Base-by-base conservation (phyloP, 345 rosid species). In the Melastoma malabathricum region DNA sequence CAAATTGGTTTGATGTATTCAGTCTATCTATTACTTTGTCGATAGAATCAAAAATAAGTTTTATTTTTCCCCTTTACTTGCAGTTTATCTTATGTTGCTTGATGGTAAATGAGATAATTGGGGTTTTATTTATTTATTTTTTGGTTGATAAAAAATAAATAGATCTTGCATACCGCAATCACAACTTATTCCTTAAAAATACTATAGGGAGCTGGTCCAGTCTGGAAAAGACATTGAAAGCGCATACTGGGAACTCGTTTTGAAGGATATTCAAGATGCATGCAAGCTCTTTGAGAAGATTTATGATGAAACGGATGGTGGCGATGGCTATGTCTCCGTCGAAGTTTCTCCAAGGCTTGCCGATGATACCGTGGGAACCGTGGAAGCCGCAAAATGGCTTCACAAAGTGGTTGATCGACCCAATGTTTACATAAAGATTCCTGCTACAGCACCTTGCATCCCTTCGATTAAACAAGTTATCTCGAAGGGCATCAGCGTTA, bases 331-430 rank as follows among this genome's bases (percentile, higher is more conserved):
- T 61, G 97, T 92, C 59, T 87, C 97, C 15, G 98, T 92, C 13
- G 95, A 92, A 80, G 98, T 92, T 64, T 92, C 97, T 48, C 98
- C 97, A 18, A 74, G 80, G 56, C 94, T 92, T 52, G 97, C 98
- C 31, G 89, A 88, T 60, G 97, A 92, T 53, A 83, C 97, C 43
- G 19, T 71, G 0, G 97, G 88, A 31, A 92, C 98, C 44, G 79
- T 84, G 57, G 97, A 77, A 67, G 95, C 97, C 47, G 84, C 97
- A 58, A 87, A 83, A 57, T 87, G 61, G 75, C 94, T 92, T 73
- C 86, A 75, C 60, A 81, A 84, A 69, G 88, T 83, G 57, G 98
- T 90, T 19, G 47, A 74, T 65, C 79, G 94, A 63, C 67, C 78
- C 16, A 92, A 87, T 47, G 98, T 92, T 54, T 92, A 87, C 82